These are phyloP conservation scores for Talaromyces sp. DNA, from an alignment of 2,329 filamentous ascomycete genomes.

Conservation along the genomic window DNA sequence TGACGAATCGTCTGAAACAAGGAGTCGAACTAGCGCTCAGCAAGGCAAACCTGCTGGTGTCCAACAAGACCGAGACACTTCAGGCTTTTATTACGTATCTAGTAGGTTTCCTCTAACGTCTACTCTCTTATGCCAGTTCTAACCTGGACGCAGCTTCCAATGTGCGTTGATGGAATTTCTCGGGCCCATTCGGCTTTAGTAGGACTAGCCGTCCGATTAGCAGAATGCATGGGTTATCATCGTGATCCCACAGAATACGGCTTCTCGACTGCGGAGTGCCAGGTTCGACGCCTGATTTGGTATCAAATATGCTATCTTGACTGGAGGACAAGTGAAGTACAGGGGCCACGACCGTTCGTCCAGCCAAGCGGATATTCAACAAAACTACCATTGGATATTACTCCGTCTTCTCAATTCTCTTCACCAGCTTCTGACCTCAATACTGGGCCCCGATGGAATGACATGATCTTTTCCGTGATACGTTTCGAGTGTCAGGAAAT, in stretches of 20 bases:
- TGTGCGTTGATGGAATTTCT: conserved; percentile 64
- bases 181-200: conserved; percentile 67
- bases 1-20: conserved; percentile 54
- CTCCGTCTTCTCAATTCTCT: conserved; percentile 56
- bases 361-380: conserved; percentile 54
- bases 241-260: conserved; percentile 64
- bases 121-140: neutral
- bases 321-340: conserved; percentile 67
- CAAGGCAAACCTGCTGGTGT: conserved; percentile 65
- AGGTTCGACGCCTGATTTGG: conserved; percentile 68
- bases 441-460: conserved; percentile 54
- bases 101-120: conserved; percentile 39
- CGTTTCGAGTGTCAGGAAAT: conserved; percentile 70
- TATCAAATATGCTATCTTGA: conserved; percentile 73
- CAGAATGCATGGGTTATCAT: conserved; percentile 72
- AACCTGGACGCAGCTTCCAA: conserved; percentile 52
- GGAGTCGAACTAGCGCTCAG: conserved; percentile 63
- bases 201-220: conserved; percentile 68
- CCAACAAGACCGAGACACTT: conserved; percentile 65
- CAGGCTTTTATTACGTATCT: conserved; percentile 74
- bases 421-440: conserved; percentile 37
- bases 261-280: conserved; percentile 61
- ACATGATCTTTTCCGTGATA: conserved; percentile 61
- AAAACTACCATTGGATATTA: conserved; percentile 62
- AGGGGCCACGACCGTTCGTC: conserved; percentile 66